Base-by-base conservation (phyloP, 2,329 filamentous ascomycete species). In the Epichloe gansuensis region DNA sequence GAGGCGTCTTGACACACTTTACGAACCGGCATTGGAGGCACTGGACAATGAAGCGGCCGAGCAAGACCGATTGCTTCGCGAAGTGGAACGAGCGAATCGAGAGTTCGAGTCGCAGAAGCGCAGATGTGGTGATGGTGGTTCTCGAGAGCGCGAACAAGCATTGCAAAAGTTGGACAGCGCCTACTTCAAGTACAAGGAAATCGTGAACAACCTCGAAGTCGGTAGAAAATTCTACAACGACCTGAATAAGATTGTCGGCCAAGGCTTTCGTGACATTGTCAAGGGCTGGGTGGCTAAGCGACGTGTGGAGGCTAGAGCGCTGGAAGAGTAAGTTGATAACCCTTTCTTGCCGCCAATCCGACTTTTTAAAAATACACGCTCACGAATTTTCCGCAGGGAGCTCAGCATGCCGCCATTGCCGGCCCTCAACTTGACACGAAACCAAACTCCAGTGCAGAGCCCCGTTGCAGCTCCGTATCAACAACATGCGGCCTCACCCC, bases 141-240 rank as follows among this genome's bases (percentile, higher is more conserved):
- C 89, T 57, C 67, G 70, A 54, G 89, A 95, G 63, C 81, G 93
- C 13, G 91, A 97, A 65, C 79, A 85, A 58, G 89, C 89, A 0
- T 70, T 98, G 47, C 93, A 98, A 67, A 82, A 79, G 55, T 74
- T 98, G 9, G 91, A 97, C 66, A 89, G 87, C 57, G 91, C 89
- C 0, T 97, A 95, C 65, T 82, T 89, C 67, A 94, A 91, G 69
- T 97, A 97, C 73, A 95, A 95, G 69, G 91, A 98, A 66, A 88
- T 97, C 52, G 82, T 95, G 53, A 87, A 81, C 57, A 95, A 97
- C 63, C 76, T 96, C 3, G 91, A 97, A 58, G 87, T 86, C 0
- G 93, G 89, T 0, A 77, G 91, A 50, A 96, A 93, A 65, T 98
- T 98, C 65, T 98, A 97, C 72, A 98, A 98, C 59, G 90, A 97